Conservation (phyloP, 176 grass and related monocot genomes). For the Microstegium vimineum region DNA sequence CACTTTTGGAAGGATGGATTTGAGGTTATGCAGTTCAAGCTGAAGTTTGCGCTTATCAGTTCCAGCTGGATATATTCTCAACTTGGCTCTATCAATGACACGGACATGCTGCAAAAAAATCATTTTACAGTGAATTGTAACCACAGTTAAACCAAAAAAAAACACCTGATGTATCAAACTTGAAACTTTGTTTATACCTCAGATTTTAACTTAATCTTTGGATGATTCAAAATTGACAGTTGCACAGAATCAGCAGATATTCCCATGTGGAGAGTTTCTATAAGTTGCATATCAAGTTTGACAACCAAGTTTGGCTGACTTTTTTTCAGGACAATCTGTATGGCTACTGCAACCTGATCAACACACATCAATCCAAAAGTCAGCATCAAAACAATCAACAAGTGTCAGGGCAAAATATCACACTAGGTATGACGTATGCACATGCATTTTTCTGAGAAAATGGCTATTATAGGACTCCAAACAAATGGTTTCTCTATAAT, state of each 20-base stretch:
- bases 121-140: constrained; percentile 3
- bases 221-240: constrained; percentile 81
- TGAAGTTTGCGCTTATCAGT: constrained; percentile 70
- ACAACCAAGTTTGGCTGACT: constrained; percentile 68
- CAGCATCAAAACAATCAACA: constrained; percentile 3
- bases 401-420: neutral
- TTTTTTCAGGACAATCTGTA: constrained; percentile 65
- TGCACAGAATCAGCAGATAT: constrained; percentile 67
- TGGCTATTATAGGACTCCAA: too few species aligned
- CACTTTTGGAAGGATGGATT: constrained; percentile 80
- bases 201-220: constrained; percentile 83
- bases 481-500: too few species aligned
- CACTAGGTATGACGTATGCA: neutral
- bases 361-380: constrained; percentile 10
- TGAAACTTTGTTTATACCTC: constrained; percentile 51
- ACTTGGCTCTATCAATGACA: constrained; percentile 48
- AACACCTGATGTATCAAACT: neutral
- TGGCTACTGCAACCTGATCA: constrained; percentile 48
- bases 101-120: constrained; percentile 59
- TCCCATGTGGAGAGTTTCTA: constrained; percentile 59
- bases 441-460: too few species aligned
- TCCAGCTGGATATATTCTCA: constrained; percentile 81
- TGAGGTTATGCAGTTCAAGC: constrained; percentile 71
- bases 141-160: neutral
- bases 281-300: constrained; percentile 69